Base-by-base conservation (phyloP, 306 rosid genomes). In the Canavalia ensiformis region DNA sequence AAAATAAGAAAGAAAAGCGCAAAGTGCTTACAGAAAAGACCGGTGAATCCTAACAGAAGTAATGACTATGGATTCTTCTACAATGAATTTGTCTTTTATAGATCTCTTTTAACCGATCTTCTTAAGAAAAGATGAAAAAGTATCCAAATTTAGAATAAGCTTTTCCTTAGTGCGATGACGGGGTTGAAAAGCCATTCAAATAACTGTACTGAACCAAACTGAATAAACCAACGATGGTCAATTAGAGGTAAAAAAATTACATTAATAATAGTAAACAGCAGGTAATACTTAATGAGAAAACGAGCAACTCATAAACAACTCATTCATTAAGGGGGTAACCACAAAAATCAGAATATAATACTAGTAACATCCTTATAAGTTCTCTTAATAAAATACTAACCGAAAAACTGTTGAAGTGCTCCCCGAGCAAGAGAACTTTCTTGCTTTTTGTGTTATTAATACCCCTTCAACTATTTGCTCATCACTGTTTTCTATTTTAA, bases 351-450 rank as follows among this genome's bases (percentile, higher is more conserved):
- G 49, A 77, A 83, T 63, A 69, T 69, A 30, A 56, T 63, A 18
- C 50, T 3, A 72, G 25, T 34, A 77, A 64, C 63, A 77, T 79
- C 83, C 79, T 54, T 29, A 28, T 29, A 45, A 79, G 33, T 79
- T 58, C 72, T 37, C 85, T 57, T 29, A 83, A 77, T 60, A 83
- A 83, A 62, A 83, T 65, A 77, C 65, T 65, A 64, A 31, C 3
- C 6, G 62, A 73, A 41, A 74, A 74, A 58, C 65, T 29, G 25
- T 45, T 11, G 30, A 44, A 37, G 71, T 62, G 71, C 57, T 60
- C 35, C 69, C 58, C 59, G 41, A 46, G 66, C 68, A 46, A 75
- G 71, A 75, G 80, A 60, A 75, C 39, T 75, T 46, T 75, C 80
- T 60, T 47, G 71, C 80, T 30, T 62, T 30, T 62, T 46, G 35